Conservation (phyloP, 2,329 filamentous ascomycete genomes). For the Hypoxylon sp. region DNA sequence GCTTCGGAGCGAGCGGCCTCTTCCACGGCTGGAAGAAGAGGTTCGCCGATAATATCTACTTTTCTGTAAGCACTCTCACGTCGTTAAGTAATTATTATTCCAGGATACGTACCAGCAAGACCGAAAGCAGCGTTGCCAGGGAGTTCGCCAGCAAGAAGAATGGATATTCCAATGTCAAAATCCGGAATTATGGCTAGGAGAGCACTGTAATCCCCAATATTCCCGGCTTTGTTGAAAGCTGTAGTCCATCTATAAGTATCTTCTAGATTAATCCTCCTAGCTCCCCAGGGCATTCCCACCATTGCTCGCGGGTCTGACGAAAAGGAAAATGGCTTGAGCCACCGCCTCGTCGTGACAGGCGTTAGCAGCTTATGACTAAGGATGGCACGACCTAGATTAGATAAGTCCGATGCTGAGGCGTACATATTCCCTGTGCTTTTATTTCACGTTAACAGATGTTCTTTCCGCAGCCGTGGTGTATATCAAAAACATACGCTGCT, state of each 20-base stretch:
- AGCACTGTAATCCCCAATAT: constrained; percentile 58
- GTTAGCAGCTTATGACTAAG: constrained; percentile 56
- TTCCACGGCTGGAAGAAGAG: constrained; percentile 53
- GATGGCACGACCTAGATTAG: constrained; percentile 52
- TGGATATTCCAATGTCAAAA: constrained; percentile 59
- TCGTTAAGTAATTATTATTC: neutral
- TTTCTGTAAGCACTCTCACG: constrained; percentile 25
- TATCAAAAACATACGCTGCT: constrained; percentile 44
- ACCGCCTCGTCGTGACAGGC: constrained; percentile 55
- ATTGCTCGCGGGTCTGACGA: constrained; percentile 59
- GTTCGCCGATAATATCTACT: constrained; percentile 50
- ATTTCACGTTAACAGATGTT: constrained; percentile 34
- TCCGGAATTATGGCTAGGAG: constrained; percentile 61
- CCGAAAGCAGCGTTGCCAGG: constrained; percentile 52
- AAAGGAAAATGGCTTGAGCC: constrained; percentile 60
- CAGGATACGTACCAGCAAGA: constrained; percentile 46
- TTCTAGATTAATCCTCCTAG: constrained; percentile 49
- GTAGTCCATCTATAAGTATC: constrained; percentile 56
- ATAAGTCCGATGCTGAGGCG: constrained; percentile 54
- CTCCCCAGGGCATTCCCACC: constrained; percentile 59
- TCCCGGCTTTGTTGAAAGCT: constrained; percentile 60
- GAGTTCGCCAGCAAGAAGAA: constrained; percentile 57
- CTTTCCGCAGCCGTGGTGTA: neutral
- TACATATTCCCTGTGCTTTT: constrained; percentile 57
- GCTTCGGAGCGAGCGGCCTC: constrained; percentile 52